A percentile compares a stretch with the other conserved stretches of the same genome.
Evolutionary conservation across 495 filamentous ascomycete genomes (phyloP).

Genomic region (Pyronema omphalodes): DNA sequence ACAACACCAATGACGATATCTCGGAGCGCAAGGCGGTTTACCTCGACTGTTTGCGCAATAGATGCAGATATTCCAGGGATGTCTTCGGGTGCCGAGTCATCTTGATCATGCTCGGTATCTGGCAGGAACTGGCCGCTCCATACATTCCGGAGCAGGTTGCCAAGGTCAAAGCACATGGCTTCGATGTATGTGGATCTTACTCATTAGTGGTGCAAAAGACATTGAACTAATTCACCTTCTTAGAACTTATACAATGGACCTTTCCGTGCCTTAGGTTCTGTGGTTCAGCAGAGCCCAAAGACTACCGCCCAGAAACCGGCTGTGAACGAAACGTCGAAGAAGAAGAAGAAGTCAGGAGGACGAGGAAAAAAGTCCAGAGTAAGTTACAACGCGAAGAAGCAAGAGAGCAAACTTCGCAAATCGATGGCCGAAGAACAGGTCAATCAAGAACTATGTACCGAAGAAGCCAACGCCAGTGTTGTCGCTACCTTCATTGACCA

Average conservation of each 20-base stretch:
- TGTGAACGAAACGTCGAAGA: constrained; percentile 5
- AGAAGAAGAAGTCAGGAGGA: constrained; percentile 6
- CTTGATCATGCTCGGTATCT: background rate
- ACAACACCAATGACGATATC: background rate
- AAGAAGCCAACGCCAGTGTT: background rate
- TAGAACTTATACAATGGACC: background rate
- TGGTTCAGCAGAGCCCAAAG: background rate
- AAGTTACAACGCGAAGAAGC: constrained; percentile 4
- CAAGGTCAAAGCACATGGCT: background rate
- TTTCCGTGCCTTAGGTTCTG: background rate
- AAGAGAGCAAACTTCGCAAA: background rate
- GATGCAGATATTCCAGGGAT: background rate
- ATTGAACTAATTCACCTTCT: background rate
- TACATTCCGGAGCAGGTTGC: background rate
- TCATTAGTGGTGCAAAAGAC: background rate
- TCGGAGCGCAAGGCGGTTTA: background rate
- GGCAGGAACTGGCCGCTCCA: background rate
- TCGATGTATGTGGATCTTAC: background rate
- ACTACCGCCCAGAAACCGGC: background rate
- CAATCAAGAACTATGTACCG: background rate
- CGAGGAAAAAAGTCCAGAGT: constrained; percentile 3
- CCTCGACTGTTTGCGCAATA: background rate
- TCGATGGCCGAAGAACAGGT: background rate
- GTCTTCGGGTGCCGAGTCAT: background rate
- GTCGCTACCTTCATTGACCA: too few relatives aligned